A percentile compares a stretch with the other conserved stretches of the same genome.
These are phyloP conservation scores for Actinomortierella wolfii DNA, from an alignment of 371 early-diverging fungal genomes.

Conservation along the genomic window DNA sequence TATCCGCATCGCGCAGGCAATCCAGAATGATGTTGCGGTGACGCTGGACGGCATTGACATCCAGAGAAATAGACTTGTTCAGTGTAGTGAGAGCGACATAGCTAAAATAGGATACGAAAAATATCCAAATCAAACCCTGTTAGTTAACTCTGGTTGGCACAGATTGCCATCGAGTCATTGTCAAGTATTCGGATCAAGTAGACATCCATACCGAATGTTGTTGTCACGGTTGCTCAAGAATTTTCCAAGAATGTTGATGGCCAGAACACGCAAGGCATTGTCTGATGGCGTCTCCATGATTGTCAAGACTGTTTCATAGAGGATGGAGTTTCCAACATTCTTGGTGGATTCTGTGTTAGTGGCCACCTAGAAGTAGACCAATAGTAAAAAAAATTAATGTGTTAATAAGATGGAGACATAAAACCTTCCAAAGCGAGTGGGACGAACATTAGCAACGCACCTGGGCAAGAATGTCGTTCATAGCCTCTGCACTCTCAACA, in stretches of 20 bases:
- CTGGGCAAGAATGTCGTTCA: constrained; percentile 97
- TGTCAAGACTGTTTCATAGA: constrained; percentile 96
- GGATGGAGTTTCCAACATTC: constrained; percentile 96
- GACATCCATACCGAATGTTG: constrained; percentile 81
- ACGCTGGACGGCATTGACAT: constrained; percentile 94
- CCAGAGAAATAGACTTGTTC: constrained; percentile 85
- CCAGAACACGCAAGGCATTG: constrained; percentile 88
- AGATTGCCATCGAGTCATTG: neutral
- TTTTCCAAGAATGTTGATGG: constrained; percentile 95
- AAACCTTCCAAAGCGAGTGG: neutral
- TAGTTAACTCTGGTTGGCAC: neutral
- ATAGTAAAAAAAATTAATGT: neutral
- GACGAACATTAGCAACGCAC: constrained; percentile 42
- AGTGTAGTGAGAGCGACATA: constrained; percentile 96
- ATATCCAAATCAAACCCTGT: neutral
- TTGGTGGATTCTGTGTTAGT: constrained; percentile 94
- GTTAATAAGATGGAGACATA: neutral
- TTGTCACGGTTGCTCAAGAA: constrained; percentile 95
- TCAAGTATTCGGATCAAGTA: neutral
- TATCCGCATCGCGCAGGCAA: constrained; percentile 94
- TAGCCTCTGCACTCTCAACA: constrained; percentile 86
- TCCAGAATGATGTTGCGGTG: constrained; percentile 95
- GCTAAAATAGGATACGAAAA: constrained; percentile 47
- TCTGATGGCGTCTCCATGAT: constrained; percentile 96
- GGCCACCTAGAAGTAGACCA: constrained; percentile 68